A percentile compares a stretch with the other conserved stretches of the same genome.
These are phyloP conservation scores for Tolypocladium capitatum DNA, from an alignment of 2,329 filamentous ascomycete genomes.

Conservation along the genomic window DNA sequence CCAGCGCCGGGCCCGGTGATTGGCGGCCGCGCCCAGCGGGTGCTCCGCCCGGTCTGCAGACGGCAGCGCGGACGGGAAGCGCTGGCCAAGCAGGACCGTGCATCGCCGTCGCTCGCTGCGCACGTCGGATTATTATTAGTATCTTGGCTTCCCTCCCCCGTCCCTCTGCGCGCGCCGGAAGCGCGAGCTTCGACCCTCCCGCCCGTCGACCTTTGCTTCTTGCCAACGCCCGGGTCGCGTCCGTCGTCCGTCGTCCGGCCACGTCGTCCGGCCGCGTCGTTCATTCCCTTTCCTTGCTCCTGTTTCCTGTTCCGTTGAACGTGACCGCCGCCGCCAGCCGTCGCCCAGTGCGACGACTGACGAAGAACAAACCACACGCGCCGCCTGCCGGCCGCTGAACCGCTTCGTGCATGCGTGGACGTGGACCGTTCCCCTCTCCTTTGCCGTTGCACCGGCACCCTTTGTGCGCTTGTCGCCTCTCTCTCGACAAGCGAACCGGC, in stretches of 20 bases:
- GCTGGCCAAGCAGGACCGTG: background rate
- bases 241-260: background rate
- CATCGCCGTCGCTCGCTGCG: background rate
- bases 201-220: background rate
- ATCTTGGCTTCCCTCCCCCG: background rate
- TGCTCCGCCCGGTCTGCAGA: no score
- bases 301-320: background rate
- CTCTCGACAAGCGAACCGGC: background rate
- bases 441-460: background rate
- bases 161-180: background rate
- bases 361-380: background rate
- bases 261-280: background rate
- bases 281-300: background rate
- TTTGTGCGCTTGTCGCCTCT: background rate
- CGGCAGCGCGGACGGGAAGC: no score
- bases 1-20: background rate
- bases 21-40: no score
- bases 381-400: background rate
- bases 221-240: background rate
- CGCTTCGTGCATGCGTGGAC: conserved; percentile 8
- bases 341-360: conserved; percentile 1
- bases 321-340: background rate
- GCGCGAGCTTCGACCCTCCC: background rate
- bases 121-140: no score
- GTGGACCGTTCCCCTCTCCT: conserved; percentile 14